Base-by-base conservation (phyloP, 495 filamentous ascomycete genomes). In the Xylona heveae region DNA sequence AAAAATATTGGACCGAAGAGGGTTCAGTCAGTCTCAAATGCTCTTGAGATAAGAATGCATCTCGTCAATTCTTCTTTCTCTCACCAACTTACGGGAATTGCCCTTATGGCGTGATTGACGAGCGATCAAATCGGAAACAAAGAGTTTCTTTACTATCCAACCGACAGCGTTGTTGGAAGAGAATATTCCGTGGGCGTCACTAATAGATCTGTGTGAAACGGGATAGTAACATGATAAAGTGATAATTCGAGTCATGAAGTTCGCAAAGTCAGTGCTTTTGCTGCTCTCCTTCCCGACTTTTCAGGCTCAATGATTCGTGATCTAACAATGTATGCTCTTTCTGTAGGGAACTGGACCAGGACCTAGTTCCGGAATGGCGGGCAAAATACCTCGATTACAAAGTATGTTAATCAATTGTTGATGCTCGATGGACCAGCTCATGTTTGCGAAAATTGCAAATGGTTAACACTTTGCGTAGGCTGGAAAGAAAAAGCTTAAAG, bases 371-470 rank as follows among this genome's bases (percentile, higher is more conserved):
- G 58, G 83, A 93, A 64, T 93, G 83, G 83, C 67, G 75, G 41
- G 69, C 66, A 40, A 90, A 91, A 51, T 93, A 92, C 53, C 62
- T 93, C 36, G 70, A 92, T 54, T 93, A 93, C 59, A 90, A 82
- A 62, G 74, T 70, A 28, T 29, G 42, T 37, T 7, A 4, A 36
- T n/a, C 2, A 26, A 26, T 31, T 3, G 6, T 20, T 20, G 16
- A 17, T 7, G 21, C 7, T 19, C n/a, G 19, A 16, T 17, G 9
- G 17, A 28, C 15, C 18, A 13, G 10, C 22, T 28, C 8, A 3
- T 19, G 29, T 20, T 6, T 5, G 15, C 15, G 28, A 30, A 30
- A 14, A 30, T 7, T 16, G 14, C 15, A 15, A 15, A 36, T 21
- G 5, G 6, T 10, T 9, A 17, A 8, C 17, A 21, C 18, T 35